phyloP scores from a whole-genome alignment of 2,329 filamentous ascomycete species.

The Penicillium sp. region DNA sequence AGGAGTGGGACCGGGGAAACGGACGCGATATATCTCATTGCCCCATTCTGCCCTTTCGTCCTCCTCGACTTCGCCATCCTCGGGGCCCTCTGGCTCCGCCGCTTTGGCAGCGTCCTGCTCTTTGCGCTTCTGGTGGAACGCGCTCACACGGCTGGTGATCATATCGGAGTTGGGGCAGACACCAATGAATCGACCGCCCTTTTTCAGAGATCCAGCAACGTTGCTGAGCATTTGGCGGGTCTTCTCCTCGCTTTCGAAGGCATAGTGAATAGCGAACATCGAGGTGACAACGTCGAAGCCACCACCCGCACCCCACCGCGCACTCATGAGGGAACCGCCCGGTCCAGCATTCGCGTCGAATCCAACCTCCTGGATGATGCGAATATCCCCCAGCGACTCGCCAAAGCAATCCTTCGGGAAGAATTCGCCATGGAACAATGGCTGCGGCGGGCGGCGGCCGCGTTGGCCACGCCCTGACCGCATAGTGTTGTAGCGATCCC shows the following conservation, averaged over 20 bases:
- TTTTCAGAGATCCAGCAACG: conserved; percentile 83
- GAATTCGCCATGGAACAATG: conserved; percentile 81
- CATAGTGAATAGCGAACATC: conserved; percentile 99
- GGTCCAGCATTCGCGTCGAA: conserved; percentile 71
- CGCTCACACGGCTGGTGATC: conserved; percentile 72
- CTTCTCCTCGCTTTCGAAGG: conserved; percentile 88
- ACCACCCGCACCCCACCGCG: conserved; percentile 65
- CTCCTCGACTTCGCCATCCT: conserved; percentile 55
- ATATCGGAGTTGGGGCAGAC: conserved; percentile 97
- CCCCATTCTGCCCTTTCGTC: conserved; percentile 75
- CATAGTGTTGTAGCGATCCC: conserved; percentile 78
- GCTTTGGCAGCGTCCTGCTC: conserved; percentile 46
- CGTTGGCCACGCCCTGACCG: conserved; percentile 53
- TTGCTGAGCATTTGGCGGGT: conserved; percentile 90
- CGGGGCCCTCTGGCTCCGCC: conserved; percentile 35
- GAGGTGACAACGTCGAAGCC: conserved; percentile 96
- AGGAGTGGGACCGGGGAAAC: conserved; percentile 79
- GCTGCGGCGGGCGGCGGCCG: conserved; percentile 51
- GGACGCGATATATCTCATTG: conserved; percentile 86
- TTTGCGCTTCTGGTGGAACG: conserved; percentile 63
- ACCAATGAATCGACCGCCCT: conserved; percentile 90
- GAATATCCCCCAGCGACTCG: conserved; percentile 74
- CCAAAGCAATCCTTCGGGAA: conserved; percentile 90
- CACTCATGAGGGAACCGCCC: conserved; percentile 53
- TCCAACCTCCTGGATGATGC: conserved; percentile 79